Percentiles rank a stretch among this genome's conserved stretches.
Evolutionary conservation across 2,329 filamentous ascomycete species (phyloP).

Genomic region (Colletotrichum tamarilloi): DNA sequence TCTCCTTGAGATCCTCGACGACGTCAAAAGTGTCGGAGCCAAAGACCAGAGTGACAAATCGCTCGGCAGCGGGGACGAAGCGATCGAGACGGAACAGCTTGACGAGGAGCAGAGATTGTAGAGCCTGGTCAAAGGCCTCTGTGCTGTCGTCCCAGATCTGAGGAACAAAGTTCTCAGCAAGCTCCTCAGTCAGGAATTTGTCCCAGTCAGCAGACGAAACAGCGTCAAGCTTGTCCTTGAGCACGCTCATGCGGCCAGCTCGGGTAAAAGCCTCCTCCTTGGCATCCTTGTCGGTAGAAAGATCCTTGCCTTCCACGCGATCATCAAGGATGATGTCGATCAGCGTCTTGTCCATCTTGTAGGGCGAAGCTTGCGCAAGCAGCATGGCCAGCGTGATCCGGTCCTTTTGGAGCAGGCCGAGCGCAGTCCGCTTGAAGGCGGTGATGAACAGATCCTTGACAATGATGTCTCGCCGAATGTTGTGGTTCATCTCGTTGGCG

Average conservation of each 20-base stretch:
- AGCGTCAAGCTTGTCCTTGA: constrained; percentile 78
- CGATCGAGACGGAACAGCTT: constrained; percentile 96
- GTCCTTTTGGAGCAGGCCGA: constrained; percentile 93
- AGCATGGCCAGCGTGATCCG: constrained; percentile 94
- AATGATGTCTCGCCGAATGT: constrained; percentile 86
- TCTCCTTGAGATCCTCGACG: constrained; percentile 85
- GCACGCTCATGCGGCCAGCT: constrained; percentile 74
- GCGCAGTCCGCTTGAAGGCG: constrained; percentile 91
- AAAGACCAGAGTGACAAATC: constrained; percentile 89
- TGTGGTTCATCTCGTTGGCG: constrained; percentile 77
- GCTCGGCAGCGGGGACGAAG: constrained; percentile 91
- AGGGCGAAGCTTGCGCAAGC: constrained; percentile 94
- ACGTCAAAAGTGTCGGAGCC: constrained; percentile 85
- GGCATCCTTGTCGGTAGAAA: constrained; percentile 74
- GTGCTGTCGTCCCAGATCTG: constrained; percentile 75
- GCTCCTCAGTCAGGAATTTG: constrained; percentile 84
- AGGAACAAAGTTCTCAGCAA: constrained; percentile 87
- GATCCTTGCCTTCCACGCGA: constrained; percentile 78
- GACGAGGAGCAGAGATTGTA: constrained; percentile 87
- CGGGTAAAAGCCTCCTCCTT: constrained; percentile 76
- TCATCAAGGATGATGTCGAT: constrained; percentile 89
- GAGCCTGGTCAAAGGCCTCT: constrained; percentile 77
- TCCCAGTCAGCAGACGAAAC: constrained; percentile 77
- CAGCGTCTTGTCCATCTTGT: constrained; percentile 90
- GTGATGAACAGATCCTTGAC: constrained; percentile 91